Evolutionary conservation across 2,329 filamentous ascomycete genomes (phyloP), one percentile per base, ranked within the genome.

Genomic region (Ophiostoma himal-ulmi): DNA sequence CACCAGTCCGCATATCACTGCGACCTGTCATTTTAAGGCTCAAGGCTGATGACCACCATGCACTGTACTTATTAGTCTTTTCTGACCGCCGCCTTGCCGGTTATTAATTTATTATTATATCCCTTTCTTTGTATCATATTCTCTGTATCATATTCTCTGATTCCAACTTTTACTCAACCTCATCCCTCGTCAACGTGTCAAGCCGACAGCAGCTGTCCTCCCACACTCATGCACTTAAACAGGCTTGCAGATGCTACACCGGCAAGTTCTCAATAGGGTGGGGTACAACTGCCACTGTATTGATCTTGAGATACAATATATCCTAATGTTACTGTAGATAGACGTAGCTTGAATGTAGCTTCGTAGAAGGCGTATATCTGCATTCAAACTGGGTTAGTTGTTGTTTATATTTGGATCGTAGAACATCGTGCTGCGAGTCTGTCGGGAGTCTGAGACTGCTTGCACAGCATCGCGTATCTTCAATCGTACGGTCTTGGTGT

Each of bases 381-480:
- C 37, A 39, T 39, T 39, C 37, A 10, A 10, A 13, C 37, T 10
- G 37, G 11, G 2, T 39, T 39, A 10, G 13, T 39, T 13, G 17
- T 44, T 44, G 41, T 14, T 44, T 44, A 17, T 44, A 3, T 20
- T 20, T 20, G 44, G 44, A n/a, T 20, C 57, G 57, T 26, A 54
- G 52, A 62, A 11, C 57, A 41, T 41, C 20, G 10, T 22, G 7
- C 5, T 64, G 17, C 4, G 30, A 14, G 34, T 26, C 57, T 37
- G 57, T 36, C 36, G 36, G 37, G 10, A 34, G 65, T 48, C 37
- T 48, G n/a, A 67, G 65, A 67, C n/a, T 6, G 65, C 39, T 67
- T 34, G 65, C 39, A 67, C 65, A 30, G 39, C 65, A 48, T 48
- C 65, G 65, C 65, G 65, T 48, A 67, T 44, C 39, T 67, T 66